These are phyloP conservation scores for Lasiosphaeris hirsuta DNA, from an alignment of 495 filamentous ascomycete species.

Conservation along the genomic window DNA sequence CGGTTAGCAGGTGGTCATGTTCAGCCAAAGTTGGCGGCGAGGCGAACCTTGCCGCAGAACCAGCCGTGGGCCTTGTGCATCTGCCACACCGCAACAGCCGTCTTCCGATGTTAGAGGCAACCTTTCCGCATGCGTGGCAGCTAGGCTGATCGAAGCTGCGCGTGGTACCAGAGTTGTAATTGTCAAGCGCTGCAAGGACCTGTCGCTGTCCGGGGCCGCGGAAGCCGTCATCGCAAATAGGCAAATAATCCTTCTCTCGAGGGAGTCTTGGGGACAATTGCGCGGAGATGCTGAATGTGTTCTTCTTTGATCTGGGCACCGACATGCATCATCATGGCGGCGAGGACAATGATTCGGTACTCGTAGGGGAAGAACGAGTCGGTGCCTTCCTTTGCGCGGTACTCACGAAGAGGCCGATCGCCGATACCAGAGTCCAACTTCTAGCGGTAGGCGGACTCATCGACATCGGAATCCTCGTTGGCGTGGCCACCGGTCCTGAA, in stretches of 20 bases:
- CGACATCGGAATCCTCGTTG: no score
- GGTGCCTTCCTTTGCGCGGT: no score
- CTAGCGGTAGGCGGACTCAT: no score
- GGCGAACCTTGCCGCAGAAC: conserved; percentile 19
- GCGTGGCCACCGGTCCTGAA: no score
- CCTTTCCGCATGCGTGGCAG: conserved; percentile 16
- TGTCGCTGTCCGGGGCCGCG: conserved; percentile 18
- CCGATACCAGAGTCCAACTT: no score
- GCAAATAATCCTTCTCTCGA: conserved; percentile 2
- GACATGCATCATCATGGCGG: no score
- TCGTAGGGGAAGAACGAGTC: no score
- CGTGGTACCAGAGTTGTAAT: conserved; percentile 12
- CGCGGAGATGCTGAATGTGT: no score
- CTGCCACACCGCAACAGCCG: conserved; percentile 6
- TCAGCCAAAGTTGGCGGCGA: not conserved
- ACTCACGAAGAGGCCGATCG: no score
- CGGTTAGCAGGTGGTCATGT: not conserved
- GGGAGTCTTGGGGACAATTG: no score
- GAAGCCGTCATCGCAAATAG: conserved; percentile 13
- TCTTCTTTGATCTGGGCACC: no score
- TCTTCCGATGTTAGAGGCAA: conserved; percentile 6
- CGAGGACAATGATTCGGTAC: no score
- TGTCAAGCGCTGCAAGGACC: conserved; percentile 19
- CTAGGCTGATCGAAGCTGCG: conserved; percentile 15
- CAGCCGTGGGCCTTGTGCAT: conserved; percentile 12